Conservation (phyloP, 1,284 basidiomycete species). For the Ceratobasidium sp. region DNA sequence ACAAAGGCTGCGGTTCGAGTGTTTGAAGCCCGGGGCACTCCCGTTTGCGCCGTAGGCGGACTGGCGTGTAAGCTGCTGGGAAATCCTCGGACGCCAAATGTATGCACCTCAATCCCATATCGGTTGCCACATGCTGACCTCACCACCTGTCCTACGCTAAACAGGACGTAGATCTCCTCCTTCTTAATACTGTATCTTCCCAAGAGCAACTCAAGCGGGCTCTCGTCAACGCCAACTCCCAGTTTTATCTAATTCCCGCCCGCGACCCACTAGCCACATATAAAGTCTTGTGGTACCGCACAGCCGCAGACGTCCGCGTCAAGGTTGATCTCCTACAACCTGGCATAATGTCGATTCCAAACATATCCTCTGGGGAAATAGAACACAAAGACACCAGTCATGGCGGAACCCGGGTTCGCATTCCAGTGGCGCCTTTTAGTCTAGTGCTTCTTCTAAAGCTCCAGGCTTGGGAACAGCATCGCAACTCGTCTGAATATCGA, state of each 20-base stretch:
- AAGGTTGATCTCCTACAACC: conserved; percentile 45
- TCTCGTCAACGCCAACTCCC: conserved; percentile 19
- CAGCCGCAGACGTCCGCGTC: background rate
- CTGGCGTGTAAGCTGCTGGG: conserved; percentile 34
- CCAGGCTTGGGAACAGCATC: conserved; percentile 43
- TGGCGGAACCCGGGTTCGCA: background rate
- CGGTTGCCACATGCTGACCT: background rate
- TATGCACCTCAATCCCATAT: background rate
- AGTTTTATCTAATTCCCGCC: conserved; percentile 33
- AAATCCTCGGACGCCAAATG: conserved; percentile 33
- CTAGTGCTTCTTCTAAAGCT: conserved; percentile 42
- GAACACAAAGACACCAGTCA: conserved; percentile 6
- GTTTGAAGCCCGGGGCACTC: conserved; percentile 18
- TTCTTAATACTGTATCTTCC: conserved; percentile 11
- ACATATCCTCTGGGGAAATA: conserved; percentile 21
- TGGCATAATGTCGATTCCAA: conserved; percentile 41
- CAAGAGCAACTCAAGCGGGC: conserved; percentile 33
- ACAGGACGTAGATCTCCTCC: conserved; percentile 26
- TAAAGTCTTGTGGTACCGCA: conserved; percentile 41
- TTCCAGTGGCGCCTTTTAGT: conserved; percentile 33
- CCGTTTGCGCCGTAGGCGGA: conserved; percentile 26
- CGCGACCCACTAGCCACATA: conserved; percentile 22
- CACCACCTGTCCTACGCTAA: background rate
- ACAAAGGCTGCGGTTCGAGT: conserved; percentile 22
- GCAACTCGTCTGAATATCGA: conserved; percentile 18